These are phyloP conservation scores for Penicillium sp. DNA, from an alignment of 2,329 filamentous ascomycete species.

Conservation along the genomic window DNA sequence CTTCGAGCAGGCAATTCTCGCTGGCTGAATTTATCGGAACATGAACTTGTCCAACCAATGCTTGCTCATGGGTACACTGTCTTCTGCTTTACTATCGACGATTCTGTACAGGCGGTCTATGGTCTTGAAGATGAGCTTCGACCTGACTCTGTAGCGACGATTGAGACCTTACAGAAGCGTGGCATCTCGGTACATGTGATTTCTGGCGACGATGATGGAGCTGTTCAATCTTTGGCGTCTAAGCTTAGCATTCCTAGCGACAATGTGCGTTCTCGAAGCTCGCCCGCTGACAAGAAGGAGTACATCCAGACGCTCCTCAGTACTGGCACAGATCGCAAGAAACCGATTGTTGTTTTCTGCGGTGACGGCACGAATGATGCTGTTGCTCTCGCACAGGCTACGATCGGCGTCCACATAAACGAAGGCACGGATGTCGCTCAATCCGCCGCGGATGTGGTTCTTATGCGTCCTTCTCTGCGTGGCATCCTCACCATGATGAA, in stretches of 20 bases:
- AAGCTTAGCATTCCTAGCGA: slow-evolving; percentile 47
- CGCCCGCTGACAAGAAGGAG: slow-evolving; percentile 60
- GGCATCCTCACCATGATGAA: slow-evolving; percentile 66
- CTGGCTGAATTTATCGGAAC: slow-evolving; percentile 45
- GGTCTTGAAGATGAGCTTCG: slow-evolving; percentile 57
- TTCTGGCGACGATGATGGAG: slow-evolving; percentile 61
- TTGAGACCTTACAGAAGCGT: slow-evolving; percentile 57
- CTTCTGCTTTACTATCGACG: slow-evolving; percentile 63
- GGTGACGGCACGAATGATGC: slow-evolving; percentile 85
- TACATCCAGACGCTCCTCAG: slow-evolving; percentile 54
- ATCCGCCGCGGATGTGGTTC: slow-evolving; percentile 71
- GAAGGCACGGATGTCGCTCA: slow-evolving; percentile 68
- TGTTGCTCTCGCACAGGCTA: slow-evolving; percentile 71
- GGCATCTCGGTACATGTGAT: slow-evolving; percentile 61
- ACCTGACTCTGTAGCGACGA: slow-evolving; percentile 57
- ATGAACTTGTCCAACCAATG: slow-evolving; percentile 41
- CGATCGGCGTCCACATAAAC: slow-evolving; percentile 73
- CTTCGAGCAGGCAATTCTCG: slow-evolving; percentile 40
- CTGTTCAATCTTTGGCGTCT: slow-evolving; percentile 57
- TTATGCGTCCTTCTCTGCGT: slow-evolving; percentile 63
- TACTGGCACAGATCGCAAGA: slow-evolving; percentile 9
- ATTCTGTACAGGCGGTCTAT: slow-evolving; percentile 54
- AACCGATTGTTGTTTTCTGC: slow-evolving; percentile 67
- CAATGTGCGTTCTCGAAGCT: slow-evolving; percentile 55
- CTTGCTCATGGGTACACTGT: slow-evolving; percentile 55